Conservation (phyloP, 1,284 basidiomycete genomes). For the Trichosporon sp. region DNA sequence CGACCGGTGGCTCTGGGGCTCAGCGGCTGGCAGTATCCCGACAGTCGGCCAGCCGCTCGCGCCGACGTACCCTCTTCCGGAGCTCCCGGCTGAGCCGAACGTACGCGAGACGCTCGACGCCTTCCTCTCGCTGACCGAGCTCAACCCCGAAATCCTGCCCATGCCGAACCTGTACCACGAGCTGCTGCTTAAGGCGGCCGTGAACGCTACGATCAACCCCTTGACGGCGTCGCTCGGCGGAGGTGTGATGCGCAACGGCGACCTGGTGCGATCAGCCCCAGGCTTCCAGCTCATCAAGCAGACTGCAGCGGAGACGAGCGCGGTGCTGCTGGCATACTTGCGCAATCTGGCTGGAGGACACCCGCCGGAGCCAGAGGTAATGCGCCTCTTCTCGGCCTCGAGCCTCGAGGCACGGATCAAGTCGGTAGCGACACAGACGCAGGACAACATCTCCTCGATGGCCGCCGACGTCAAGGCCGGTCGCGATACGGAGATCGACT, state of each 20-base stretch:
- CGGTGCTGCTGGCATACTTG: constrained; percentile 52
- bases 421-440: constrained; percentile 57
- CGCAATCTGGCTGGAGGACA: constrained; percentile 47
- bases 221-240: constrained; percentile 67
- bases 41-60: constrained; percentile 24
- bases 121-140: constrained; percentile 56
- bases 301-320: constrained; percentile 61
- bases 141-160: constrained; percentile 64
- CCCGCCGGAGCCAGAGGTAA: constrained; percentile 26
- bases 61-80: constrained; percentile 35
- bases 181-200: constrained; percentile 75
- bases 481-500: constrained; percentile 67
- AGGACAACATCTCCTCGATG: constrained; percentile 70
- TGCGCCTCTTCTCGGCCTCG: constrained; percentile 31
- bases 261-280: constrained; percentile 54
- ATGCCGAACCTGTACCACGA: constrained; percentile 64
- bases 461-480: constrained; percentile 61
- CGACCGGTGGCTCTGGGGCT: constrained; percentile 31
- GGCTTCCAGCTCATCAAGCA: constrained; percentile 52
- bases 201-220: constrained; percentile 81
- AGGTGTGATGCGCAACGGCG: constrained; percentile 69
- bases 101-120: constrained; percentile 64
- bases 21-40: constrained; percentile 8
- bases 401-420: constrained; percentile 51
- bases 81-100: constrained; percentile 47